Evolutionary conservation across 2,329 filamentous ascomycete genomes (phyloP).

Genomic region (Pseudogymnoascus destructans): DNA sequence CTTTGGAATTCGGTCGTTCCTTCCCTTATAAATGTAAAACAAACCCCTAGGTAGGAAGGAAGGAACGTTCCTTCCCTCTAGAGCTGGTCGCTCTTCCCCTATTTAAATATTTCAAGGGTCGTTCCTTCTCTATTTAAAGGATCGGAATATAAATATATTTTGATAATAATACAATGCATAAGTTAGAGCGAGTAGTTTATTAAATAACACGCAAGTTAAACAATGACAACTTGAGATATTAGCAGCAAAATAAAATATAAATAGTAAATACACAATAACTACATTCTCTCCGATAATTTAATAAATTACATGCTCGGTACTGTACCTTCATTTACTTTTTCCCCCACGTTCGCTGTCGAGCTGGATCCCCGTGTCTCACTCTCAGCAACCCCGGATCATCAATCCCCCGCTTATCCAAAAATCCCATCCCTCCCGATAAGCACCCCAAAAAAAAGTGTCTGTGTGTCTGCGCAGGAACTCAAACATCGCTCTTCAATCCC

Average conservation of each 20-base stretch:
- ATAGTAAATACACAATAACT: background rate
- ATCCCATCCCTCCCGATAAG: background rate
- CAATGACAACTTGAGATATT: background rate
- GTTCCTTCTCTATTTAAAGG: no score
- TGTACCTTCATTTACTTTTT: background rate
- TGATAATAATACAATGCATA: background rate
- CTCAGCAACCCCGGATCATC: background rate
- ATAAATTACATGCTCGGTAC: background rate
- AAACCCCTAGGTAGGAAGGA: no score
- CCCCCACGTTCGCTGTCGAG: background rate
- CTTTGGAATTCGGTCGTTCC: no score
- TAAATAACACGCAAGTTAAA: background rate
- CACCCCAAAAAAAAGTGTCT: background rate
- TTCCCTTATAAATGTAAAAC: no score
- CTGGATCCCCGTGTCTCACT: background rate
- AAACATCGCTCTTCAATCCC: background rate
- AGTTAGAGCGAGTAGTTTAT: background rate
- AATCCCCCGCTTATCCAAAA: conserved; percentile 1
- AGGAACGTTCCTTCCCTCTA: no score
- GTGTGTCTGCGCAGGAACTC: background rate
- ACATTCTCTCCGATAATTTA: background rate
- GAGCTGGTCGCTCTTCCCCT: no score
- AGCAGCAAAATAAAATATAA: background rate
- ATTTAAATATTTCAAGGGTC: no score
- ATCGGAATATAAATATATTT: background rate